Percentiles rank a stretch among this genome's conserved stretches.
These are phyloP conservation scores for Yarrowia deformans DNA, from an alignment of 805 yeast species.

Conservation along the genomic window DNA sequence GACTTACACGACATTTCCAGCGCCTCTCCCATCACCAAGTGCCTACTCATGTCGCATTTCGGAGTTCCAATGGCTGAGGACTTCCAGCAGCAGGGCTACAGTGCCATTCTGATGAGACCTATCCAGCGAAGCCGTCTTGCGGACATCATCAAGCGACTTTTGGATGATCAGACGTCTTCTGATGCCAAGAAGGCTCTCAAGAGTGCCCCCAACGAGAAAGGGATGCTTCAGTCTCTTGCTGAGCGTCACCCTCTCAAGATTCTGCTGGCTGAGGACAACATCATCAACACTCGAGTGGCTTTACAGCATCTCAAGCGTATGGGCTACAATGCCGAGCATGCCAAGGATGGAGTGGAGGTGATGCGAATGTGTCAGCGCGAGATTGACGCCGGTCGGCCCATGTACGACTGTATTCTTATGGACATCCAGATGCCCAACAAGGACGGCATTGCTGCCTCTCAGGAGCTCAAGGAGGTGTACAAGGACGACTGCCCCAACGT, in stretches of 20 bases:
- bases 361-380: slow-evolving; percentile 50
- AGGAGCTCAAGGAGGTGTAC: slow-evolving; percentile 52
- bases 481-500: slow-evolving; percentile 51
- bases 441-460: slow-evolving; percentile 61
- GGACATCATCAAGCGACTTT: slow-evolving; percentile 42
- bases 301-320: slow-evolving; percentile 57
- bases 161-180: slow-evolving; percentile 2
- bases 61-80: slow-evolving; percentile 45
- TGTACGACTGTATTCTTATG: slow-evolving; percentile 62
- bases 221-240: slow-evolving; percentile 44
- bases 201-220: slow-evolving; percentile 42
- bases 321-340: slow-evolving; percentile 61
- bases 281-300: slow-evolving; percentile 60
- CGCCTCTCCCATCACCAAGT: slow-evolving; percentile 42
- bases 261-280: slow-evolving; percentile 61
- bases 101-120: slow-evolving; percentile 45
- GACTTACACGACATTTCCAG: slow-evolving; percentile 39
- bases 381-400: slow-evolving; percentile 48
- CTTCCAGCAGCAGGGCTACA: slow-evolving; percentile 43
- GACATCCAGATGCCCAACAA: slow-evolving; percentile 64
- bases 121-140: slow-evolving; percentile 44
- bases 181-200: slow-evolving; percentile 31
- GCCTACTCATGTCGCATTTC: slow-evolving; percentile 45
- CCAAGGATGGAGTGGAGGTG: slow-evolving; percentile 59
- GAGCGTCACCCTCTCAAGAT: slow-evolving; percentile 55